phyloP scores from a whole-genome alignment of 352 stramenopile species.

The Pythium biforme region DNA sequence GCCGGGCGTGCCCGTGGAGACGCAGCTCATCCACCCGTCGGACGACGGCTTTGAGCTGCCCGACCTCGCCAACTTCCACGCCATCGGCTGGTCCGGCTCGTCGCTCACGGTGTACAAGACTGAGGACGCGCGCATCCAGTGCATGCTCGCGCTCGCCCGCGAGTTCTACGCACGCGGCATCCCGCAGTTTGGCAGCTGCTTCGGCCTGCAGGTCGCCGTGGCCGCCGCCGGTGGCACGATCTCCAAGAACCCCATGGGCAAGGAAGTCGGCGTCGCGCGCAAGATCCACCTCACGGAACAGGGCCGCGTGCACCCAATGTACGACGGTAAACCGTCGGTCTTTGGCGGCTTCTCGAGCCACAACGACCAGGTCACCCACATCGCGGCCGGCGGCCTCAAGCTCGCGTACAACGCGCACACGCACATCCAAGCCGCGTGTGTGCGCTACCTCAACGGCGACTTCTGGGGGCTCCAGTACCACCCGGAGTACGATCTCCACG shows the following conservation, averaged over 20 bases:
- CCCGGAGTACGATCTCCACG: slow-evolving; percentile 75
- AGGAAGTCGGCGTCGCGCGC: slow-evolving; percentile 62
- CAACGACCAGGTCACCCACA: slow-evolving; percentile 73
- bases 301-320: slow-evolving; percentile 68
- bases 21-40: slow-evolving; percentile 61
- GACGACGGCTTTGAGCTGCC: slow-evolving; percentile 53
- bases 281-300: slow-evolving; percentile 63
- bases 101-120: slow-evolving; percentile 66
- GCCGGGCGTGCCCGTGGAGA: slow-evolving; percentile 37
- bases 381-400: slow-evolving; percentile 42
- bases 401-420: slow-evolving; percentile 63
- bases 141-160: slow-evolving; percentile 43
- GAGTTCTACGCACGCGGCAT: slow-evolving; percentile 47
- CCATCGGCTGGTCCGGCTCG: slow-evolving; percentile 72
- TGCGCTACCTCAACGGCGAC: slow-evolving; percentile 65
- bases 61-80: slow-evolving; percentile 67
- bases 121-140: slow-evolving; percentile 46
- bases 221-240: slow-evolving; percentile 51
- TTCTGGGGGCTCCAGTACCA: slow-evolving; percentile 82
- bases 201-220: slow-evolving; percentile 62
- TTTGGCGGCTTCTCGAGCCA: slow-evolving; percentile 79
- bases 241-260: slow-evolving; percentile 61
- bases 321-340: slow-evolving; percentile 61
- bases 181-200: slow-evolving; percentile 80
- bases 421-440: slow-evolving; percentile 50